Evolutionary conservation across 2,329 filamentous ascomycete genomes (phyloP).

Genomic region (Clonostachys rosea): DNA sequence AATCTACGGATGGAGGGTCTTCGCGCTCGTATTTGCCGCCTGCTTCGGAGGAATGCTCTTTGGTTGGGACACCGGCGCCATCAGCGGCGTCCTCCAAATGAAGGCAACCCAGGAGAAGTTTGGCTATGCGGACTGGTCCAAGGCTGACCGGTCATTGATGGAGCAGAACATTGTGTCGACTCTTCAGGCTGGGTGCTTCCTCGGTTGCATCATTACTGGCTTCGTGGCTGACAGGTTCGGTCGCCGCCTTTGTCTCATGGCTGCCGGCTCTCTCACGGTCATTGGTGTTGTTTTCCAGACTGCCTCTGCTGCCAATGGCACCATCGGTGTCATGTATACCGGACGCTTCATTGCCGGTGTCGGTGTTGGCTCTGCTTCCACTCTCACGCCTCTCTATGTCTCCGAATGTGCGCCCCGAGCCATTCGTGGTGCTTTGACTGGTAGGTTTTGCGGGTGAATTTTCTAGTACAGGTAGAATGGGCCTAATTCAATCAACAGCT

Average conservation of each 20-base stretch:
- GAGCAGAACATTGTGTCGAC: conserved; percentile 67
- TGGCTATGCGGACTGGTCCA: conserved; percentile 19
- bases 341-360: conserved; percentile 51
- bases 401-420: conserved; percentile 45
- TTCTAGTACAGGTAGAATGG: background rate
- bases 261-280: conserved; percentile 50
- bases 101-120: conserved; percentile 45
- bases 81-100: conserved; percentile 62
- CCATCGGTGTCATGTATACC: conserved; percentile 59
- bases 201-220: conserved; percentile 53
- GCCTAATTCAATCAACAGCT: conserved; percentile 14
- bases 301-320: conserved; percentile 44
- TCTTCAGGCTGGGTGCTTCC: conserved; percentile 64
- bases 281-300: conserved; percentile 62
- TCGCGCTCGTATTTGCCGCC: conserved; percentile 56
- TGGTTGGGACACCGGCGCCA: conserved; percentile 56
- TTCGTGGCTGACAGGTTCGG: conserved; percentile 51
- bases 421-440: conserved; percentile 44
- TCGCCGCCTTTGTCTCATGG: conserved; percentile 48
- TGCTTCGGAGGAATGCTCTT: conserved; percentile 62
- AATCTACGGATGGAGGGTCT: conserved; percentile 67
- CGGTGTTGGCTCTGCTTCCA: conserved; percentile 44
- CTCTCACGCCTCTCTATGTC: conserved; percentile 36
- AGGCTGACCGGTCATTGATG: conserved; percentile 40
- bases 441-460: conserved; percentile 13